Conservation (phyloP, 1,139 yeast species). For the Hyphopichia buzzinii region DNA sequence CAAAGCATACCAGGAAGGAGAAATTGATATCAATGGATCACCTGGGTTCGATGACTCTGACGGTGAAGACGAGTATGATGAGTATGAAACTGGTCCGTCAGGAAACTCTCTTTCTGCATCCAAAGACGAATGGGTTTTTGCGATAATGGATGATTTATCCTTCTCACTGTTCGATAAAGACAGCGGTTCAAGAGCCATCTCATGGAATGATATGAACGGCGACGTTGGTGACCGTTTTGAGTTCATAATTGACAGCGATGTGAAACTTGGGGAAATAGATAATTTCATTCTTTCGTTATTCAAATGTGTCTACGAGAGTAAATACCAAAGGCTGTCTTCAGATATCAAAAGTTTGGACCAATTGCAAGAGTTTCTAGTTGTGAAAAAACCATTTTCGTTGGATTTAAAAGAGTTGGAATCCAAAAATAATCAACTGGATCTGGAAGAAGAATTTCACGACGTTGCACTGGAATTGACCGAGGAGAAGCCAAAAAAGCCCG, state of each 20-base stretch:
- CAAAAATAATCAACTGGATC: too few species aligned
- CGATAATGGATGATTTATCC: conserved; percentile 61
- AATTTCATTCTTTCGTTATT: conserved; percentile 62
- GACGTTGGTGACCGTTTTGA: conserved; percentile 86
- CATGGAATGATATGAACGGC: conserved; percentile 83
- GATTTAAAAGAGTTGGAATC: not conserved
- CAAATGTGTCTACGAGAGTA: conserved; percentile 74
- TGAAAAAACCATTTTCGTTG: conserved; percentile 2
- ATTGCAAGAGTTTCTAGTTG: conserved; percentile 57
- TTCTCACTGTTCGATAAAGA: conserved; percentile 38
- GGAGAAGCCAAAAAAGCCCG: too few species aligned
- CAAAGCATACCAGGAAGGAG: conserved; percentile 69
- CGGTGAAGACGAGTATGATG: conserved; percentile 52
- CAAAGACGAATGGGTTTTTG: conserved; percentile 65
- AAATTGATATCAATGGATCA: conserved; percentile 38
- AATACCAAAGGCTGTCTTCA: conserved; percentile 57
- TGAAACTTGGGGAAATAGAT: conserved; percentile 56
- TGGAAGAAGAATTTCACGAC: too few species aligned
- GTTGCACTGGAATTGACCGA: too few species aligned
- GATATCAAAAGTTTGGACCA: conserved; percentile 43
- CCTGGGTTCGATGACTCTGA: conserved; percentile 49
- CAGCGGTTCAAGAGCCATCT: conserved; percentile 46
- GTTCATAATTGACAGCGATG: conserved; percentile 68
- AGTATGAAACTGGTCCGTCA: conserved; percentile 30
- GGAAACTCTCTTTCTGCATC: conserved; percentile 19